These are phyloP conservation scores for Salvia rosmarinus DNA, from an alignment of 257 asterid genomes.

Conservation along the genomic window DNA sequence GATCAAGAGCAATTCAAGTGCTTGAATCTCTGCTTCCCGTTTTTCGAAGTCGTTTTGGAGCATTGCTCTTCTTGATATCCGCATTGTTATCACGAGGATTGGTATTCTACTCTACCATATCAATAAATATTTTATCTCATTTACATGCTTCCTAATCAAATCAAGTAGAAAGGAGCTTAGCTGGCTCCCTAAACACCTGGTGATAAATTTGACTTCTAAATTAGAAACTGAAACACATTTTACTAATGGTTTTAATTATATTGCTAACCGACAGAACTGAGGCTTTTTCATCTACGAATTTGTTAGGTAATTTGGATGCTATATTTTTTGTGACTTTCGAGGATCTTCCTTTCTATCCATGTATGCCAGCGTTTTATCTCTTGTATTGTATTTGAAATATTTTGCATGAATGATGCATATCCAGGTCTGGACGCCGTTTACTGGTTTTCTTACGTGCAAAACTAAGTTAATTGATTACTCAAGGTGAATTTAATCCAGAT, in stretches of 20 bases:
- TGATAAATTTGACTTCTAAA: background rate
- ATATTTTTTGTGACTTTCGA: background rate
- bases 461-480: background rate
- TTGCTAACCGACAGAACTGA: background rate
- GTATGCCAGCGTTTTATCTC: background rate
- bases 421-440: background rate
- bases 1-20: constrained; percentile 53
- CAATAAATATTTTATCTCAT: background rate
- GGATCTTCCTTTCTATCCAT: background rate
- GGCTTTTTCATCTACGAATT: background rate
- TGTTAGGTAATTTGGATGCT: background rate
- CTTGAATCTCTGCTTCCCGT: constrained; percentile 78
- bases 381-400: no score
- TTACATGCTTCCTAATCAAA: background rate
- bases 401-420: no score
- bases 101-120: constrained; percentile 48
- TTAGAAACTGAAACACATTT: background rate
- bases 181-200: background rate
- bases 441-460: background rate
- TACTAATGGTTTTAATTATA: background rate
- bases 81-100: constrained; percentile 91
- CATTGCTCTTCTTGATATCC: constrained; percentile 86
- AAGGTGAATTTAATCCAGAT: background rate
- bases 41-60: constrained; percentile 92
- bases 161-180: background rate